These are phyloP conservation scores for Tylopilus sp. DNA, from an alignment of 1,284 basidiomycete species.

Conservation along the genomic window DNA sequence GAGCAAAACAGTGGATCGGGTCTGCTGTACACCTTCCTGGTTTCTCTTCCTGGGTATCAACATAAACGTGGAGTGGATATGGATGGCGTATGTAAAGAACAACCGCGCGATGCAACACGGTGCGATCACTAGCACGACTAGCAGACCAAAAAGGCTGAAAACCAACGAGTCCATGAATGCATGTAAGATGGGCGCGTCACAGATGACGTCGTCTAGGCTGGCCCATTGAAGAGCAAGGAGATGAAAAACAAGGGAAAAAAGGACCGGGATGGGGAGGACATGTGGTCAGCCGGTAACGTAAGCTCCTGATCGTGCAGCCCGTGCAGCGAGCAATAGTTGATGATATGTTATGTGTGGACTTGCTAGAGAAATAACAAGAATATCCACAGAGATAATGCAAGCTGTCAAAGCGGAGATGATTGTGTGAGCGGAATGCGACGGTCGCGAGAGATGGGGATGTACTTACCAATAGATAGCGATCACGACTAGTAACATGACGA, in stretches of 20 bases:
- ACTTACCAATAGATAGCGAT: slow-evolving; percentile 29
- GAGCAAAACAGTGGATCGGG: background rate
- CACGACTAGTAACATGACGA: slow-evolving; percentile 9
- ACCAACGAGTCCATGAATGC: background rate
- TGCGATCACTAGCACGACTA: background rate
- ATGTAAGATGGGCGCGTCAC: background rate
- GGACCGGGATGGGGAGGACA: background rate
- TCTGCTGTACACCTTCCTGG: slow-evolving; percentile 5
- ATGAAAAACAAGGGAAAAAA: background rate
- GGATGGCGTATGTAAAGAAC: background rate
- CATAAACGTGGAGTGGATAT: background rate
- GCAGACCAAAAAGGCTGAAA: background rate
- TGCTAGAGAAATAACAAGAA: slow-evolving; percentile 24
- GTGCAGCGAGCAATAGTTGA: slow-evolving; percentile 22
- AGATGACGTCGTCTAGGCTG: background rate
- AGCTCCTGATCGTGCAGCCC: background rate
- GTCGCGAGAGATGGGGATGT: background rate
- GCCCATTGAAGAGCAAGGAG: background rate
- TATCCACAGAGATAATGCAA: slow-evolving; percentile 35
- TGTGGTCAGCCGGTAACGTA: background rate
- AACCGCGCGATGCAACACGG: background rate
- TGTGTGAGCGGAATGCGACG: slow-evolving; percentile 1
- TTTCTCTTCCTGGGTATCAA: background rate
- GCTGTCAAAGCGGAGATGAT: slow-evolving; percentile 10
- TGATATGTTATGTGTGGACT: slow-evolving; percentile 30